Evolutionary conservation across 306 rosid genomes (phyloP).

Genomic region (Dryas octopetala): DNA sequence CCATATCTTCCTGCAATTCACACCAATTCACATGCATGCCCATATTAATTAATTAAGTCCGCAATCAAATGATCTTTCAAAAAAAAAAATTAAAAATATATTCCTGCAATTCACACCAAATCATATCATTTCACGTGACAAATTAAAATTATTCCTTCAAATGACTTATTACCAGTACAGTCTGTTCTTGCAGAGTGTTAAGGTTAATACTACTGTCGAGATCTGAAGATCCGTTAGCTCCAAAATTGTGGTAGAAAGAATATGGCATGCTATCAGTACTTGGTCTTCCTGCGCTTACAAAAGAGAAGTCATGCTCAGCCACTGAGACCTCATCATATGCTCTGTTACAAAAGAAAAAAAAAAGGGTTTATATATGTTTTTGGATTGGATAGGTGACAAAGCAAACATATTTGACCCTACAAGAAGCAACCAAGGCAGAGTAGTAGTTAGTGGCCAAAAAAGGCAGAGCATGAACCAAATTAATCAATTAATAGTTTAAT

Average conservation of each 20-base stretch:
- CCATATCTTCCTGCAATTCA: constrained; percentile 30
- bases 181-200: too few species aligned
- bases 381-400: too few species aligned
- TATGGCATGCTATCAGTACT: constrained; percentile 31
- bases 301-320: constrained; percentile 15
- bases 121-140: too few species aligned
- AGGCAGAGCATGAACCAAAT: not conserved
- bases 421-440: too few species aligned
- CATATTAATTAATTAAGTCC: not conserved
- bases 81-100: too few species aligned
- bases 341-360: not conserved
- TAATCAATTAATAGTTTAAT: not conserved
- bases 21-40: not conserved
- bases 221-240: not conserved
- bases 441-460: too few species aligned
- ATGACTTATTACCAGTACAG: too few species aligned
- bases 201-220: too few species aligned
- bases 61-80: not conserved
- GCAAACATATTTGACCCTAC: too few species aligned
- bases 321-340: constrained; percentile 21
- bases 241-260: constrained; percentile 29
- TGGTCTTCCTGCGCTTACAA: constrained; percentile 25
- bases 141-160: too few species aligned
- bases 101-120: too few species aligned
- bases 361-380: too few species aligned